Conservation (phyloP, 306 rosid species). For the Prunus mongolica region DNA sequence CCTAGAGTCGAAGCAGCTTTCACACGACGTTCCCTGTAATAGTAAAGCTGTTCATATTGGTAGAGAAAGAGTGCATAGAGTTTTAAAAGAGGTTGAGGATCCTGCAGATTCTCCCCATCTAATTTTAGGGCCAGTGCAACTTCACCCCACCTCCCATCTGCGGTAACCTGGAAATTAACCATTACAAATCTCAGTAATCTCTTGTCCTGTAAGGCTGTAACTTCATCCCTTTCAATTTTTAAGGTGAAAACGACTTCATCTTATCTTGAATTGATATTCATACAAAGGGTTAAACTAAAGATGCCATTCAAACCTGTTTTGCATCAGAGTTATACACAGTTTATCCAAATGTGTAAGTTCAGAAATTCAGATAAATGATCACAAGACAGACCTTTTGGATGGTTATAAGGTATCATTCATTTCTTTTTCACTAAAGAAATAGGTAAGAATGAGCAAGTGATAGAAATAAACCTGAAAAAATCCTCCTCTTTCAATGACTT, state of each 20-base stretch:
- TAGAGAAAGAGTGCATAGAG: slow-evolving; percentile 26
- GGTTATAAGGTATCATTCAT: not conserved
- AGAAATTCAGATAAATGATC: not conserved
- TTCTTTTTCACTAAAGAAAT: not conserved
- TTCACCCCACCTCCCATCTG: slow-evolving; percentile 31
- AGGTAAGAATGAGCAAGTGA: not conserved
- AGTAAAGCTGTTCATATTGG: slow-evolving; percentile 33
- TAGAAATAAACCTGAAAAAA: slow-evolving; percentile 19
- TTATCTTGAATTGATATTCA: no score
- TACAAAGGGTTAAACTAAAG: not conserved
- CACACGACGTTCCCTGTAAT: slow-evolving; percentile 21
- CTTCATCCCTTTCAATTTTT: not conserved
- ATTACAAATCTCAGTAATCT: not conserved
- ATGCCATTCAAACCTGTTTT: not conserved
- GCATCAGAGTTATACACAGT: not conserved
- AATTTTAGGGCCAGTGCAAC: slow-evolving; percentile 23
- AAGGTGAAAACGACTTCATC: not conserved
- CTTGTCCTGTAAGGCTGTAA: not conserved
- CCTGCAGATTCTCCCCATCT: slow-evolving; percentile 8
- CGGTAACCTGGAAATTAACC: slow-evolving; percentile 23
- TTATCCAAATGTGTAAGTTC: not conserved
- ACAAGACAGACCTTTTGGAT: not conserved
- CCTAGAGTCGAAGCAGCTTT: slow-evolving; percentile 15
- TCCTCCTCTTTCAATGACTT: slow-evolving; percentile 33
- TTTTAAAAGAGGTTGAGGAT: slow-evolving; percentile 16